phyloP scores from a whole-genome alignment of 106 monocot genomes.

The Hemerocallis citrina region DNA sequence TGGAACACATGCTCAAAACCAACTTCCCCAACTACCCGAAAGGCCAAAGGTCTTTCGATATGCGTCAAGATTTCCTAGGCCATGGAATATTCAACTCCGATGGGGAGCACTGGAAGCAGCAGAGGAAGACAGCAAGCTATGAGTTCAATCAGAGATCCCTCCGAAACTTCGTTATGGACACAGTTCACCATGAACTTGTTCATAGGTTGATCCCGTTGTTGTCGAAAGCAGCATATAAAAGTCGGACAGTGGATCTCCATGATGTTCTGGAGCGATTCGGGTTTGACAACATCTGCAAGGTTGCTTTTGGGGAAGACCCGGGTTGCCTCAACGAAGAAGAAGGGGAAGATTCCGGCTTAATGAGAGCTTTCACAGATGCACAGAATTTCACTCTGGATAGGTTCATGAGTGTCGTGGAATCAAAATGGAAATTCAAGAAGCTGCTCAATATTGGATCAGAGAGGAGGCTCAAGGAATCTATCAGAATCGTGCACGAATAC shows the following conservation, averaged over 20 bases:
- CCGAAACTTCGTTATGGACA: slow-evolving; percentile 20
- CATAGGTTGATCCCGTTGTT: slow-evolving; percentile 15
- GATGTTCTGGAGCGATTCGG: slow-evolving; percentile 37
- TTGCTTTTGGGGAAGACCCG: slow-evolving; percentile 24
- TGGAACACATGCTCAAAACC: slow-evolving; percentile 20
- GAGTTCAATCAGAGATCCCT: slow-evolving; percentile 27
- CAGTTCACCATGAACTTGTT: slow-evolving; percentile 5
- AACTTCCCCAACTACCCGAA: slow-evolving; percentile 12
- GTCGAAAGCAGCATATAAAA: background rate
- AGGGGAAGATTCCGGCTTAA: background rate
- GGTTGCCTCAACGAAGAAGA: background rate
- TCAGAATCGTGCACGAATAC: background rate
- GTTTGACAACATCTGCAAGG: slow-evolving; percentile 43
- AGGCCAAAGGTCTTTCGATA: slow-evolving; percentile 5
- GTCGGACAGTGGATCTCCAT: slow-evolving; percentile 19
- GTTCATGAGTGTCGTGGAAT: background rate
- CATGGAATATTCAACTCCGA: slow-evolving; percentile 47
- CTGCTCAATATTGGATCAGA: slow-evolving; percentile 6
- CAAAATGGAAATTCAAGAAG: slow-evolving; percentile 2
- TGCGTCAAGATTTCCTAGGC: slow-evolving; percentile 23
- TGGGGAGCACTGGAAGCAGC: slow-evolving; percentile 22
- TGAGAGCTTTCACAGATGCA: slow-evolving; percentile 2
- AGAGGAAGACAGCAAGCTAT: slow-evolving; percentile 32
- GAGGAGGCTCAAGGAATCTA: background rate
- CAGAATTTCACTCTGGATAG: background rate